Evolutionary conservation across 202 grass and related monocot species (phyloP).

Genomic region (Thinopyrum obtusiflorum): DNA sequence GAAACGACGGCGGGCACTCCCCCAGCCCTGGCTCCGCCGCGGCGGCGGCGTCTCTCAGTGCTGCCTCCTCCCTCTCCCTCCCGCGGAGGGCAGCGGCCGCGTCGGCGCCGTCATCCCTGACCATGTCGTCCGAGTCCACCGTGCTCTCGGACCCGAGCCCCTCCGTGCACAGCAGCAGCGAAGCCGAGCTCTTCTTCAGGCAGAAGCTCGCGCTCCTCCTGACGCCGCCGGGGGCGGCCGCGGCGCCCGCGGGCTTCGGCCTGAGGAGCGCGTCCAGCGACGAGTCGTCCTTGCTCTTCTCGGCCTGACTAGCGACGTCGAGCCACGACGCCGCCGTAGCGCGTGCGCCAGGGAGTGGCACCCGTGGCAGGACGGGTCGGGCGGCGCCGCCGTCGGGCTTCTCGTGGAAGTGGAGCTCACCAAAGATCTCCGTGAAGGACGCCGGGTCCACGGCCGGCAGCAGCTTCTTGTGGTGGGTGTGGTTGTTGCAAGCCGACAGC

Average conservation of each 20-base stretch:
- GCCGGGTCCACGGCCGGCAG: slow-evolving; percentile 38
- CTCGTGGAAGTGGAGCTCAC: slow-evolving; percentile 91
- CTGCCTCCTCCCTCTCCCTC: not conserved
- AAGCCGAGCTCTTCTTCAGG: slow-evolving; percentile 31
- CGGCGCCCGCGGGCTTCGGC: slow-evolving; percentile 23
- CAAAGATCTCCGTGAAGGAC: slow-evolving; percentile 91
- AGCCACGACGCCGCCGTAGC: not conserved
- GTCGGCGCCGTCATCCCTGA: slow-evolving; percentile 30
- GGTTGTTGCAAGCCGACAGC: slow-evolving; percentile 57
- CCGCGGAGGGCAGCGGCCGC: not conserved
- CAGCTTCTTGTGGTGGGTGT: slow-evolving; percentile 39
- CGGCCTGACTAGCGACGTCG: not conserved
- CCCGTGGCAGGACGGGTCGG: not conserved
- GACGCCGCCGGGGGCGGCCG: not conserved
- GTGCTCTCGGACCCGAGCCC: slow-evolving; percentile 93
- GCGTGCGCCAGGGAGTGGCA: not conserved
- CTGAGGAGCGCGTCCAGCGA: slow-evolving; percentile 46
- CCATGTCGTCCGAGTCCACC: slow-evolving; percentile 60
- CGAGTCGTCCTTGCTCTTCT: slow-evolving; percentile 52
- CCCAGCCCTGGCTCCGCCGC: not conserved
- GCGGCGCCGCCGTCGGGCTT: slow-evolving; percentile 29
- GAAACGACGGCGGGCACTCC: slow-evolving; percentile 33
- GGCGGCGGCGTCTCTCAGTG: not conserved
- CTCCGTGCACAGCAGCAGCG: slow-evolving; percentile 80
- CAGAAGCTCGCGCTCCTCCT: slow-evolving; percentile 55